Base-by-base conservation (phyloP, 2,329 filamentous ascomycete species). In the Ophiostoma perfectum region DNA sequence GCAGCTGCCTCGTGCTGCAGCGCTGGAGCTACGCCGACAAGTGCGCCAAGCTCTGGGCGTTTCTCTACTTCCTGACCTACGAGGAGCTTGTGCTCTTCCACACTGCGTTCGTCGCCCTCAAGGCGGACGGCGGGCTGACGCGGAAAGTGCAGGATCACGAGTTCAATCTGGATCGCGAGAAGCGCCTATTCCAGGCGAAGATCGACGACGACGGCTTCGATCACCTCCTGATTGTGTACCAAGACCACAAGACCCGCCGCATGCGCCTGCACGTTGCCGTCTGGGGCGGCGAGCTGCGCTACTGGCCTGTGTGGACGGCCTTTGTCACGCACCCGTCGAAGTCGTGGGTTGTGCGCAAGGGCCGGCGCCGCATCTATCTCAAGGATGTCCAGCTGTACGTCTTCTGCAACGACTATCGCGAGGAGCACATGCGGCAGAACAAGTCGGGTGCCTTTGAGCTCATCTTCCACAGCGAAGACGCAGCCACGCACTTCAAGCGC, bases 31-130 rank as follows among this genome's bases (percentile, higher is more conserved):
- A 73, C 0, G 74, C 74, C 0, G 79, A 80, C 58, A 74, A 76
- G 9, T 76, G 78, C 52, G 75, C 79, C 68, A 86, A 82, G 72
- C 73, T 79, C 1, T 88, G 86, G 86, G 83, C 83, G 0, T 79
- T 77, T 4, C 75, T 88, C 5, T 83, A 79, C 69, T 88, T 88
- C 70, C 75, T 82, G 68, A 87, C 84, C 1, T 88, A 84, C 84
- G 86, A 88, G 88, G 86, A 87, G 74, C 80, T 88, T 76, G 82
- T 86, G 2, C 78, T 88, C 0, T 84, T 87, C 71, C 83, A 88
- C 72, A 84, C 81, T 72, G 81, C 82, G 0, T 88, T 88, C 72
- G 76, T 86, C 16, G 81, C 82, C 1, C 78, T 88, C 67, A 88
- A 88, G 73, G 79, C 80, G 14, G 78, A 81, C 1, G 85, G 82